Evolutionary conservation across 495 filamentous ascomycete genomes (phyloP).

Genomic region (Aspergillus ostianus): DNA sequence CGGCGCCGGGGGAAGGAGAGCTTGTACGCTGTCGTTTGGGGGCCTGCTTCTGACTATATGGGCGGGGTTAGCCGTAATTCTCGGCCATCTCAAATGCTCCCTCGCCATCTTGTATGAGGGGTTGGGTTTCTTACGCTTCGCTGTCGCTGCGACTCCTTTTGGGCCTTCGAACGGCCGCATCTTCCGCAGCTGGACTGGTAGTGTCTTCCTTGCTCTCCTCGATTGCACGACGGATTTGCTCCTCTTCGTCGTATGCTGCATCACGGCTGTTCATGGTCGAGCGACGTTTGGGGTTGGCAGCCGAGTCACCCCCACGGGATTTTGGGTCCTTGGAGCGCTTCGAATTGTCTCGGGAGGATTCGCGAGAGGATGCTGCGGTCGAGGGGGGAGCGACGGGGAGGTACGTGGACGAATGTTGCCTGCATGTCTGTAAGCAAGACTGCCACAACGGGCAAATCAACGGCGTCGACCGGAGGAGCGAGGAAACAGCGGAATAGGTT

Average conservation of each 20-base stretch:
- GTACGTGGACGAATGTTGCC: conserved; percentile 66
- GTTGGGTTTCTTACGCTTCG: conserved; percentile 69
- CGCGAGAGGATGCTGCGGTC: conserved; percentile 44
- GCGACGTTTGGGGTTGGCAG: conserved; percentile 66
- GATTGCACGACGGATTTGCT: conserved; percentile 82
- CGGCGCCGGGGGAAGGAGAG: conserved; percentile 66
- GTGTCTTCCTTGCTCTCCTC: conserved; percentile 85
- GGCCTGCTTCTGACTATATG: conserved; percentile 50
- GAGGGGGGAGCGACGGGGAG: conserved; percentile 57
- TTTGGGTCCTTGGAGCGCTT: conserved; percentile 49
- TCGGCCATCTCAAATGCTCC: neutral
- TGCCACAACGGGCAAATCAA: neutral
- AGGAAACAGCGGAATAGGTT: neutral
- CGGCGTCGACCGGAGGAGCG: neutral
- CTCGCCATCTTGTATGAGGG: neutral
- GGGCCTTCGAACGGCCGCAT: conserved; percentile 54
- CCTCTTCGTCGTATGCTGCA: conserved; percentile 93
- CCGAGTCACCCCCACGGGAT: conserved; percentile 45
- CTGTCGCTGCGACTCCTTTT: conserved; percentile 90
- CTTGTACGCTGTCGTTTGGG: conserved; percentile 71
- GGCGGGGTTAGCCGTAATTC: neutral
- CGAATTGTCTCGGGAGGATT: conserved; percentile 44
- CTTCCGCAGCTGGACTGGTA: conserved; percentile 46
- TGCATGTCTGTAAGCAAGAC: conserved; percentile 38
- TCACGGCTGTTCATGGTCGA: conserved; percentile 98